Conservation (phyloP, 306 rosid genomes). For the Astragalus glycyphyllos region DNA sequence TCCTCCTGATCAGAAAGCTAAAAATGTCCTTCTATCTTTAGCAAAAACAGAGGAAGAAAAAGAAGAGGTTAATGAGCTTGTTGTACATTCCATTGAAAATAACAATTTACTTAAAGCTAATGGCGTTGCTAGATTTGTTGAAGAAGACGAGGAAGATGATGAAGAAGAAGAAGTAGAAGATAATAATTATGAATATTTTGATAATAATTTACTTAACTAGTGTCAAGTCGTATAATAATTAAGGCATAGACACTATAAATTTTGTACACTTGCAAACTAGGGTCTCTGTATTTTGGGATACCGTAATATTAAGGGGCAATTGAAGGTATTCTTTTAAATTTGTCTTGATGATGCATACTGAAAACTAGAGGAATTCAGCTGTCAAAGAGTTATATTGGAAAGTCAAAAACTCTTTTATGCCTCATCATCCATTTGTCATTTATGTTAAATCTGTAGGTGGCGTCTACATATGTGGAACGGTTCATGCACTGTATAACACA, state of each 20-base stretch:
- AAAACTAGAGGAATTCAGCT: no score
- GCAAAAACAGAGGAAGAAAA: slow-evolving; percentile 70
- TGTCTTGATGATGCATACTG: not conserved
- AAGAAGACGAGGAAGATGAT: slow-evolving; percentile 34
- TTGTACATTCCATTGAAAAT: slow-evolving; percentile 46
- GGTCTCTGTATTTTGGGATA: slow-evolving; percentile 30
- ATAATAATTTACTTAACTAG: slow-evolving; percentile 40
- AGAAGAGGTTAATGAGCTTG: slow-evolving; percentile 63
- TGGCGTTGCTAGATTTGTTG: slow-evolving; percentile 38
- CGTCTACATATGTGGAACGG: no score
- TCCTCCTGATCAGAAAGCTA: slow-evolving; percentile 85
- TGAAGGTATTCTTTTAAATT: not conserved
- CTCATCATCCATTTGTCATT: not conserved
- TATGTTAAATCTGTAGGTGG: no score
- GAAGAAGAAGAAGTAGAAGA: slow-evolving; percentile 41
- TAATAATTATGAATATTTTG: slow-evolving; percentile 47
- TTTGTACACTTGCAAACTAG: slow-evolving; percentile 48
- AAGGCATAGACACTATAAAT: slow-evolving; percentile 15
- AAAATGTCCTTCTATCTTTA: slow-evolving; percentile 77
- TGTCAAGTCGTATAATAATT: slow-evolving; percentile 39
- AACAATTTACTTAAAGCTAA: slow-evolving; percentile 40
- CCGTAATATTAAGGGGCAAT: not conserved
- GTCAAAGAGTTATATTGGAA: not conserved
- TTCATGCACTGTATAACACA: no score
- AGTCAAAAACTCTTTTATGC: not conserved